These are phyloP conservation scores for Cytospora piceae DNA, from an alignment of 2,329 filamentous ascomycete species.

Conservation along the genomic window DNA sequence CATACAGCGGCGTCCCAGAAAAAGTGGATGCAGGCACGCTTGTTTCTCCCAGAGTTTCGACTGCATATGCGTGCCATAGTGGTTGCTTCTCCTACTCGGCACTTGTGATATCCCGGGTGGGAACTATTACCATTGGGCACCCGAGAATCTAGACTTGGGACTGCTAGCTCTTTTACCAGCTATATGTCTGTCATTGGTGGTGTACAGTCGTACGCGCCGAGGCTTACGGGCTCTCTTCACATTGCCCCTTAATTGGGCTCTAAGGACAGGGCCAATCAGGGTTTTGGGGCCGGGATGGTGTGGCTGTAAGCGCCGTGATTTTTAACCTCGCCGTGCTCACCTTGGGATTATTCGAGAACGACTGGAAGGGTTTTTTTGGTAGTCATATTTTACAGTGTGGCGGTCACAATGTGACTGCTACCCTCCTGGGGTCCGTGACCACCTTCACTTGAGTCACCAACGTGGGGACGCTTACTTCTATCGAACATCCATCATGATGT, in stretches of 20 bases:
- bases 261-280: conserved; percentile 15
- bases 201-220: conserved; percentile 25
- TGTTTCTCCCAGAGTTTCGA: conserved; percentile 25
- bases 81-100: conserved; percentile 21
- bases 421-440: not conserved
- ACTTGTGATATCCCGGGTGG: conserved; percentile 16
- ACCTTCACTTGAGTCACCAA: not conserved
- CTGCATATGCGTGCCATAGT: conserved; percentile 19
- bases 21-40: conserved; percentile 7
- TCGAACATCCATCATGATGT: too few relatives aligned
- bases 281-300: not conserved
- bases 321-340: conserved; percentile 9
- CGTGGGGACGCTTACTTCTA: not conserved
- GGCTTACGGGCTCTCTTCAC: conserved; percentile 24
- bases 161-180: conserved; percentile 16
- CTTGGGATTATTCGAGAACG: conserved; percentile 2
- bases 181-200: conserved; percentile 23
- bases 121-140: conserved; percentile 16
- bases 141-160: conserved; percentile 12
- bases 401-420: not conserved
- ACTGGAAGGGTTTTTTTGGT: not conserved
- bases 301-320: conserved; percentile 26
- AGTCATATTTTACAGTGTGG: not conserved
- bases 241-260: conserved; percentile 23
- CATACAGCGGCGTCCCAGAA: conserved; percentile 2